A percentile compares a stretch with the other conserved stretches of the same genome.
Conservation (phyloP, 2,329 filamentous ascomycete species). For the Colletotrichum noveboracense region DNA sequence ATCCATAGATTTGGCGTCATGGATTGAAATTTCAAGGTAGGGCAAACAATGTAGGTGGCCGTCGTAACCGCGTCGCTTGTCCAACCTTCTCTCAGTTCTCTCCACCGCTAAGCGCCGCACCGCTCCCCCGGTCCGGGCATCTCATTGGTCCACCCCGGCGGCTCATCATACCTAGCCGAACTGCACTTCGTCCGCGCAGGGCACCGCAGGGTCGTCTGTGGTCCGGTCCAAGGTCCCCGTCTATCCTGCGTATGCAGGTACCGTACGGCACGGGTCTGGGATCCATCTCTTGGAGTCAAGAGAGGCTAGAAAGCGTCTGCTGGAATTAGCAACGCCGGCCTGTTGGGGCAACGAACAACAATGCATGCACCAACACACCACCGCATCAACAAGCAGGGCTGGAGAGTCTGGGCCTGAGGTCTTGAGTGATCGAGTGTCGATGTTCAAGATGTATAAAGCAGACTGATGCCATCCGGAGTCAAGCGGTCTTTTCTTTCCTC, state of each 20-base stretch:
- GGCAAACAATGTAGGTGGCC: not conserved
- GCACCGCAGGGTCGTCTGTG: not conserved
- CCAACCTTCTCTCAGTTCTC: not conserved
- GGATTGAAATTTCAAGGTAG: not conserved
- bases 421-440: not conserved
- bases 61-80: conserved; percentile 19
- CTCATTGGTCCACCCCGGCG: conserved; percentile 17
- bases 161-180: conserved; percentile 17
- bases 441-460: conserved; percentile 15
- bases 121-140: not conserved
- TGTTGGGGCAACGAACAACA: not conserved
- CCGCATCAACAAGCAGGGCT: not conserved
- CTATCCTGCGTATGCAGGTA: not conserved
- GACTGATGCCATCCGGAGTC: not conserved
- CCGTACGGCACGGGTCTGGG: not conserved
- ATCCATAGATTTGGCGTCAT: not conserved
- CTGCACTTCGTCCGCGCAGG: not conserved
- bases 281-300: not conserved
- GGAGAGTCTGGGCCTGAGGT: not conserved
- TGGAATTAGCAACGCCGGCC: conserved; percentile 16
- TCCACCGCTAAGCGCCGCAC: conserved; percentile 17
- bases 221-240: not conserved
- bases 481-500: not conserved
- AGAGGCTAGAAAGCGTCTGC: conserved; percentile 6
- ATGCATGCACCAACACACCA: not conserved